Evolutionary conservation across 306 rosid species (phyloP), one percentile per base, ranked within the genome.

Genomic region (Trifolium pratense): DNA sequence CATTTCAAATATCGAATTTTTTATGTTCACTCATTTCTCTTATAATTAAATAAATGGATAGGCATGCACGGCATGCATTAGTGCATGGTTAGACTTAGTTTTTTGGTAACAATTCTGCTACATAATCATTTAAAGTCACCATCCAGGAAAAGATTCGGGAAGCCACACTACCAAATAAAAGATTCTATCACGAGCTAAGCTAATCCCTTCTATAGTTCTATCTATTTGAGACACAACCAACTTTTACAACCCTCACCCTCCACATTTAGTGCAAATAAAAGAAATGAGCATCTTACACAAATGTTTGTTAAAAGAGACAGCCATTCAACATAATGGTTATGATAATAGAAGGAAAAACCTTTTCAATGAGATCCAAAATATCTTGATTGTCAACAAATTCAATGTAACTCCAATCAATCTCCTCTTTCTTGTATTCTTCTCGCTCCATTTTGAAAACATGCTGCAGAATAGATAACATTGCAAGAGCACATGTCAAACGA

Each of bases 381-480:
- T 95, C 99, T 85, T 95, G 86, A 82, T 95, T 95, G 84, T 95
- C 99, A 78, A 95, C 97, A 86, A 95, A 95, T 16, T 95, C 99
- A 73, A 95, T 95, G 86, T 95, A 95, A 89, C 99, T 95, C 99
- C 99, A 95, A 88, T 95, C 89, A 81, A 95, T 95, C 85, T 92
- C 97, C 83, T 95, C 99, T 71, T 92, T 95, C 73, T 94, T 87
- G 84, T 95, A 95, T 81, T 95, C 99, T 85, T 95, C 99, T 92
- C 92, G 99, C 89, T 95, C 99, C 99, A 95, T 95, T 84, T 95
- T 95, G 86, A 95, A 95, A 76, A 95, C 99, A 32, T 95, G 99
- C 99, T 95, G 99, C 84, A 74, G 68, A 80, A 32, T 31, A 76
- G 57, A 76, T 70, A 81, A 68, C 72, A 76, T 81, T 68, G 74